Base-by-base conservation (phyloP, 345 rosid genomes). In the Lagerstroemia speciosa region DNA sequence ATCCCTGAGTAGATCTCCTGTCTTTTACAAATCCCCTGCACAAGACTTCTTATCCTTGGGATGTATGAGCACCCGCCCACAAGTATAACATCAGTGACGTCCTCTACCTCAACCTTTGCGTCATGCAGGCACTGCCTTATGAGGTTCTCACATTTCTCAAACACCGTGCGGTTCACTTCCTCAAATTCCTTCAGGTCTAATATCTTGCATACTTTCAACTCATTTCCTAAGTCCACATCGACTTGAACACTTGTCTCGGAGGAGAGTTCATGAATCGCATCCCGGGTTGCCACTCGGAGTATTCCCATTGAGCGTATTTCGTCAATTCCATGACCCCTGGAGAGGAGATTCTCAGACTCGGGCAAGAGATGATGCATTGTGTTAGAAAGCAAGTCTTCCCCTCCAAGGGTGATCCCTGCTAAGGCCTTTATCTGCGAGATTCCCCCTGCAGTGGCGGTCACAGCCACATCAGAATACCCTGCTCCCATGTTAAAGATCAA, bases 401-500 rank as follows among this genome's bases (percentile, higher is more conserved):
- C 98, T 48, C 98, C 98, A 24, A 77, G 65, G 17, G 92, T 67
- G 50, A 67, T 84, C 67, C 97, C 98, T 0, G 90, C 79, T 53
- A 93, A 78, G 27, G 93, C 84, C 71, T 86, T 93, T 41, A 93
- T 89, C 75, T 87, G 97, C 20, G 96, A 90, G 80, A 90, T 93
- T n/a, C 98, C 98, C 67, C 98, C 97, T 30, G 87, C 98, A 24
- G 97, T 90, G 10, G 96, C 86, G 32, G 85, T 76, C 40, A 90
- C 90, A 17, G 89, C 89, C 31, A 93, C 92, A 38, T 93, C 98
- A 52, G 88, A 85, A 73, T 84, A 89, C 24, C 97, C 97, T 37
- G 97, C 97, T 64, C 98, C 96, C 86, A 89, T 81, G 67, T 89
- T 93, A 73, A 93, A 90, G 76, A 93, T 86, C 64, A 90, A 82